These are phyloP conservation scores for Fusarium albosuccineum DNA, from an alignment of 2,329 filamentous ascomycete genomes.

Conservation along the genomic window DNA sequence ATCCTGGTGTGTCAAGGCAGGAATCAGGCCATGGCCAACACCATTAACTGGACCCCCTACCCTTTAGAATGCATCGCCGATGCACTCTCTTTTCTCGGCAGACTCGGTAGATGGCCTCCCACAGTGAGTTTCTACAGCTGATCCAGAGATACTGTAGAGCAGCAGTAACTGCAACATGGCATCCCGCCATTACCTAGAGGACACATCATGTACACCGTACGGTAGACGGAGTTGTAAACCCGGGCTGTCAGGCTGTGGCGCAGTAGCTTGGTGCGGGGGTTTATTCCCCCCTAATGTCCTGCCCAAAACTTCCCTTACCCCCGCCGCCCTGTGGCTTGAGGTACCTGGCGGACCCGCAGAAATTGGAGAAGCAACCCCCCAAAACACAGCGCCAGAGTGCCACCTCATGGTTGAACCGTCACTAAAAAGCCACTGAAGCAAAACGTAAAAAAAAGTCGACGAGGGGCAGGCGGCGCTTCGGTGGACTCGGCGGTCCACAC, in stretches of 20 bases:
- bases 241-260: slow-evolving; percentile 23
- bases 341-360: slow-evolving; percentile 24
- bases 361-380: slow-evolving; percentile 34
- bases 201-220: slow-evolving; percentile 9
- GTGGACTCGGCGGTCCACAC: slow-evolving; percentile 38
- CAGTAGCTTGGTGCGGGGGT: slow-evolving; percentile 23
- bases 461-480: slow-evolving; percentile 23
- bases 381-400: not conserved
- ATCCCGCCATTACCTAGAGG: not conserved
- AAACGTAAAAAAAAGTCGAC: not conserved
- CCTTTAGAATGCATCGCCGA: slow-evolving; percentile 29
- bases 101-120: slow-evolving; percentile 28
- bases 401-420: slow-evolving; percentile 13
- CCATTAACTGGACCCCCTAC: slow-evolving; percentile 21
- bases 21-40: slow-evolving; percentile 34
- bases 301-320: slow-evolving; percentile 25
- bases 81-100: slow-evolving; percentile 36
- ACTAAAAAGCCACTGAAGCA: slow-evolving; percentile 21
- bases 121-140: not conserved
- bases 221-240: slow-evolving; percentile 22
- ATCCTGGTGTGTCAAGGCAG: slow-evolving; percentile 7
- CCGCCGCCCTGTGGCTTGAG: slow-evolving; percentile 17
- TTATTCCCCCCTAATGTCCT: slow-evolving; percentile 1
- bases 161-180: not conserved
- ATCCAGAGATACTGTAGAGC: not conserved